Evolutionary conservation across 2,329 filamentous ascomycete species (phyloP), one percentile per base, ranked within the genome.

Genomic region (Cytospora chrysosperma): DNA sequence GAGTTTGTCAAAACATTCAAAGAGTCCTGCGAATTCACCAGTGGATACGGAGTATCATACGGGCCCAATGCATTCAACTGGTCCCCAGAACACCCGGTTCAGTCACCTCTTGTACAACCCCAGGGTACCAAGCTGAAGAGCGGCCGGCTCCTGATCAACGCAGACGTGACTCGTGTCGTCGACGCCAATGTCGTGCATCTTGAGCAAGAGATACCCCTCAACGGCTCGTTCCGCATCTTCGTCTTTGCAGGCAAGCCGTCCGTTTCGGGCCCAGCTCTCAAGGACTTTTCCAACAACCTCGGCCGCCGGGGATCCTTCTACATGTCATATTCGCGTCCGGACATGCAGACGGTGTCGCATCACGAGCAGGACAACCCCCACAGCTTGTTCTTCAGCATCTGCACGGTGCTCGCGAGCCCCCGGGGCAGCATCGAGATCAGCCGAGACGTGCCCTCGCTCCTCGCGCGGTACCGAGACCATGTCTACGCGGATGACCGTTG

Each of bases 1-100:
- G 87, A 90, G 13, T 97, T 97, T 73, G 86, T 96, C 73, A 89
- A 89, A 78, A 92, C 89, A 0, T 97, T 97, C 82, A 97, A 97
- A 75, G 91, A 91, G 63, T 87, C 88, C 32, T 97, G 93, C 80
- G 92, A 95, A 72, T 96, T 97, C 76, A 97, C 93, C 13, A 93
- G 90, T 68, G 93, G 93, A 63, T 97, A 96, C 74, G 93, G 93
- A 65, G 92, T 97, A 26, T 89, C 88, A 32, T 97, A 97, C 79
- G 84, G 88, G 68, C 82, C 90, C 60, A 97, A 96, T 76, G 77
- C 85, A 32, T 82, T 96, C 76, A 97, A 96, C 78, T 96, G 92
- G 91, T 90, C 89, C 12, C 75, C 85, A 0, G 79, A 79, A 4
- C 93, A 97, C 76, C 81, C 86, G 0, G 91, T 89, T 17, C 82